phyloP scores from a whole-genome alignment of 139 green algal species.

The Pseudopediastrum boryanum region DNA sequence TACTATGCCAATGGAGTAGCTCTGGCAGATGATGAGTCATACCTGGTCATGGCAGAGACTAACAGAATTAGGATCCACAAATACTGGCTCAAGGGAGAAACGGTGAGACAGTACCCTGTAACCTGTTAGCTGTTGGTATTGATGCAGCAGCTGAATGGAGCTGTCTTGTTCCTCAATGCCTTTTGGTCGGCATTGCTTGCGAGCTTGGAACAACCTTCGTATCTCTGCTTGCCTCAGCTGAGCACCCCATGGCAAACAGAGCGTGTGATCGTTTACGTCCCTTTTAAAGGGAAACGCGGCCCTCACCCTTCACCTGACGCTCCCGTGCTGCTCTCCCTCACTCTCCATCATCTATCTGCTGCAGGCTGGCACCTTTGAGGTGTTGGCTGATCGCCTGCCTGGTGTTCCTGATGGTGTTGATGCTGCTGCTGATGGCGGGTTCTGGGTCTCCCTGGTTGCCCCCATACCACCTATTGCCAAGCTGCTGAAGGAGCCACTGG shows the following conservation, averaged over 20 bases:
- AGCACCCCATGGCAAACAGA: too few species aligned
- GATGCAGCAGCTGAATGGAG: too few species aligned
- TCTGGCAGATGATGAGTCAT: constrained; percentile 56
- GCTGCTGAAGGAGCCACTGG: constrained; percentile 21
- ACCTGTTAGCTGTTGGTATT: too few species aligned
- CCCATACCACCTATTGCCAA: constrained; percentile 34
- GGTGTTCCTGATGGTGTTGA: constrained; percentile 67
- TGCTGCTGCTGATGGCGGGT: constrained; percentile 40
- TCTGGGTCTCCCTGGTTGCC: constrained; percentile 56
- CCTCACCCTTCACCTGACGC: too few species aligned
- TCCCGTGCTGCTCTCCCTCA: not conserved
- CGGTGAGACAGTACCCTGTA: too few species aligned
- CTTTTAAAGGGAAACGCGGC: too few species aligned
- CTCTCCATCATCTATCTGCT: not conserved
- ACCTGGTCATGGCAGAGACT: constrained; percentile 57
- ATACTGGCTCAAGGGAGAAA: constrained; percentile 52
- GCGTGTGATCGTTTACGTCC: too few species aligned
- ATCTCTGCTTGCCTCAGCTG: too few species aligned
- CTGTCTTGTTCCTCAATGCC: too few species aligned
- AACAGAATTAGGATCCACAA: constrained; percentile 39
- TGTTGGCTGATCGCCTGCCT: constrained; percentile 51
- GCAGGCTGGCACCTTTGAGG: constrained; percentile 49
- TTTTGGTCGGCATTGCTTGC: too few species aligned
- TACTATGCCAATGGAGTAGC: constrained; percentile 77
- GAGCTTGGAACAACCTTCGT: too few species aligned